Conservation (phyloP, 202 grass and related monocot genomes). For the Hordeum pubiflorum region DNA sequence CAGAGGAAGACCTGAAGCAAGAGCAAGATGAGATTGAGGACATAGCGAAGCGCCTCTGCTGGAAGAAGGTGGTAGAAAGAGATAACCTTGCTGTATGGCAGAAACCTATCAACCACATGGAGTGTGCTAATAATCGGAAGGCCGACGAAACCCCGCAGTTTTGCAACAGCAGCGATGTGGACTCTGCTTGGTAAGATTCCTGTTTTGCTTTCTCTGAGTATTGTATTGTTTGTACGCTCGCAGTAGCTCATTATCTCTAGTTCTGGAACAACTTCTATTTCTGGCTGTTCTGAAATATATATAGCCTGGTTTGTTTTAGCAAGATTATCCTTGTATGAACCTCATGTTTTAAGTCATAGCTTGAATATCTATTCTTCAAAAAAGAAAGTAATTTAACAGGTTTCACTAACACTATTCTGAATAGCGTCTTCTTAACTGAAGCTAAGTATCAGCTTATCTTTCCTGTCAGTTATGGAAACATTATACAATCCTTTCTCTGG, state of each 20-base stretch:
- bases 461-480: not conserved
- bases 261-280: not conserved
- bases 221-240: not conserved
- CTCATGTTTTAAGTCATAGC: not conserved
- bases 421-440: not conserved
- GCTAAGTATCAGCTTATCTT: not conserved
- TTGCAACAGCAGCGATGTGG: constrained; percentile 45
- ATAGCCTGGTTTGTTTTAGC: not conserved
- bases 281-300: not conserved
- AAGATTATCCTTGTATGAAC: not conserved
- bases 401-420: not conserved
- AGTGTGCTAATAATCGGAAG: constrained; percentile 47
- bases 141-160: constrained; percentile 40
- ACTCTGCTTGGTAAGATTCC: constrained; percentile 63
- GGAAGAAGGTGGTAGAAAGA: constrained; percentile 85
- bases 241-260: not conserved
- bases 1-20: constrained; percentile 71
- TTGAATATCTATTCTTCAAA: not conserved
- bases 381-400: not conserved
- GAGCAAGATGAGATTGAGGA: constrained; percentile 88
- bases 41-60: constrained; percentile 60
- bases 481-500: not conserved
- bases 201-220: not conserved
- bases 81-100: constrained; percentile 86
- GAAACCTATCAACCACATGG: constrained; percentile 67